These are phyloP conservation scores for Parasitella parasitica DNA, from an alignment of 371 early-diverging fungal species.

Conservation along the genomic window DNA sequence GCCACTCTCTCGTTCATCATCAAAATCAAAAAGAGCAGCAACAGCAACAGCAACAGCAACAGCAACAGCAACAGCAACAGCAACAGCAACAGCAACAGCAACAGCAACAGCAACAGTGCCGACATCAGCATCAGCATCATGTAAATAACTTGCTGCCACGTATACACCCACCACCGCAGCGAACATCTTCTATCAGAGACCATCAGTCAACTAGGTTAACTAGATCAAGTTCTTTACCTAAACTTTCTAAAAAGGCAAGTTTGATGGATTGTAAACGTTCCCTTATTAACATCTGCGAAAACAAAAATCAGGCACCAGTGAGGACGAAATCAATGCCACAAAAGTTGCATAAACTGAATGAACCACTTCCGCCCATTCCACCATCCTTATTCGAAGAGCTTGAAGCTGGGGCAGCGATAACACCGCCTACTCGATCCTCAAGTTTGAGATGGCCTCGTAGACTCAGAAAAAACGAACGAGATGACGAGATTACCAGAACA, in stretches of 20 bases:
- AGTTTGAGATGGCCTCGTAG: slow-evolving; percentile 6
- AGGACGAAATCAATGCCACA: slow-evolving; percentile 16
- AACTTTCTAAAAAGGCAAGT: background rate
- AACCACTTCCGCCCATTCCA: background rate
- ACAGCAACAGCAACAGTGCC: too few relatives aligned
- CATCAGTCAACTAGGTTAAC: background rate
- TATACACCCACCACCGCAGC: background rate
- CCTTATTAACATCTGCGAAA: background rate
- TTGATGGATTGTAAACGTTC: background rate
- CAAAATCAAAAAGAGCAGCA: slow-evolving; percentile 7
- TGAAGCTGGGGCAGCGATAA: background rate
- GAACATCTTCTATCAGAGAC: background rate
- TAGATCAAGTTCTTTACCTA: slow-evolving; percentile 14
- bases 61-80: background rate
- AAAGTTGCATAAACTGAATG: background rate
- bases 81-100: background rate
- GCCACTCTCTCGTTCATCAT: slow-evolving; percentile 20
- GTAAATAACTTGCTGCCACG: background rate
- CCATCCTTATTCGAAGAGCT: background rate
- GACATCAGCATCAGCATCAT: background rate
- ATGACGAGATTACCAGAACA: slow-evolving; percentile 17
- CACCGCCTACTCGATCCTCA: slow-evolving; percentile 14
- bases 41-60: background rate
- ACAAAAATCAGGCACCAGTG: background rate
- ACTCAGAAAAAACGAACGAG: background rate